Percentiles rank a stretch among this genome's conserved stretches.
Evolutionary conservation across 2,329 filamentous ascomycete genomes (phyloP).

Genomic region (Boeremia lycopersici): DNA sequence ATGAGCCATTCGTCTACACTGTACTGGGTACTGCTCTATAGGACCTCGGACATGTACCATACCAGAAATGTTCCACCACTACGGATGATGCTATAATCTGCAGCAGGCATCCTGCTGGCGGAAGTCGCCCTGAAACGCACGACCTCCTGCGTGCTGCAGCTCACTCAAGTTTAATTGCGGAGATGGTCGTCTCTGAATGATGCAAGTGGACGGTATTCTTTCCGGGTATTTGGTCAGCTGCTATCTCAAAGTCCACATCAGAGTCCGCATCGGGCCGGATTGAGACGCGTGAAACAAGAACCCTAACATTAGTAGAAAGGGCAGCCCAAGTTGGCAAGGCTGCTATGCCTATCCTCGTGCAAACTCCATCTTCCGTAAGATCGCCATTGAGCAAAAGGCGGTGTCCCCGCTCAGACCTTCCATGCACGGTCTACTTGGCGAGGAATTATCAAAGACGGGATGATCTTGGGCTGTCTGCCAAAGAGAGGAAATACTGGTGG

Average conservation of each 20-base stretch:
- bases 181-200: slow-evolving; percentile 3
- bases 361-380: slow-evolving; percentile 19
- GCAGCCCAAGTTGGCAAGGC: slow-evolving; percentile 10
- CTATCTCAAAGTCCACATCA: neutral
- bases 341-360: slow-evolving; percentile 7
- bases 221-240: slow-evolving; percentile 9
- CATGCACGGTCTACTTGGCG: slow-evolving; percentile 2
- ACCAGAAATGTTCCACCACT: neutral
- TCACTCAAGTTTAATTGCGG: slow-evolving; percentile 6
- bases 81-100: slow-evolving; percentile 1
- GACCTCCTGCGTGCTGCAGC: neutral
- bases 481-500: slow-evolving; percentile 19
- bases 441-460: slow-evolving; percentile 16
- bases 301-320: neutral
- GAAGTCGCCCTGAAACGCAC: neutral
- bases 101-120: slow-evolving; percentile 8
- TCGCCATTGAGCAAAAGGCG: slow-evolving; percentile 31
- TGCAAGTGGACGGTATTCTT: neutral
- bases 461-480: slow-evolving; percentile 18
- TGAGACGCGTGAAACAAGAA: slow-evolving; percentile 6
- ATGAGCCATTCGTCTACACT: neutral
- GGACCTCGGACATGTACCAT: neutral
- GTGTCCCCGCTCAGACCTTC: slow-evolving; percentile 20
- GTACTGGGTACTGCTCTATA: neutral
- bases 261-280: slow-evolving; percentile 4